A percentile compares a stretch with the other conserved stretches of the same genome.
Evolutionary conservation across 371 early-diverging fungal species (phyloP).

Genomic region (Choanephora cucurbitarum): DNA sequence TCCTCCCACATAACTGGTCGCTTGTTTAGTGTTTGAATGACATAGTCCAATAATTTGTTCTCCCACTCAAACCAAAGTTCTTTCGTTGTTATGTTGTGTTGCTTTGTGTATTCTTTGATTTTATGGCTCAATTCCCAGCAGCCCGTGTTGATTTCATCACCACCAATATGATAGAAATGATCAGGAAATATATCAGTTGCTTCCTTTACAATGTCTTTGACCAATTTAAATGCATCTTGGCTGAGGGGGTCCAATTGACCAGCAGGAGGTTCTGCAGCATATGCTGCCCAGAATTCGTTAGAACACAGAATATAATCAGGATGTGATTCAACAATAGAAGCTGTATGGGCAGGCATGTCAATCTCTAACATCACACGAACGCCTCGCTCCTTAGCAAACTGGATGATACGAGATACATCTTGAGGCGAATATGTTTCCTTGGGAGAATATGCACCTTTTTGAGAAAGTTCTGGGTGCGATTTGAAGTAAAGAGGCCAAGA

Average conservation of each 20-base stretch:
- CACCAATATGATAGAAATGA: constrained; percentile 70
- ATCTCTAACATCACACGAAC: constrained; percentile 80
- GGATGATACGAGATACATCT: constrained; percentile 61
- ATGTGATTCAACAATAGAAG: constrained; percentile 41
- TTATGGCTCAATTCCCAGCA: constrained; percentile 58
- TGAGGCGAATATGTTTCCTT: constrained; percentile 58
- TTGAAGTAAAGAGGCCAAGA: constrained; percentile 73
- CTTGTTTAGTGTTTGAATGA: constrained; percentile 12
- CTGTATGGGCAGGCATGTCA: constrained; percentile 83
- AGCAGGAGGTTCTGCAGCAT: constrained; percentile 68
- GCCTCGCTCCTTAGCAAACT: constrained; percentile 71
- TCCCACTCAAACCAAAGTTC: constrained; percentile 40
- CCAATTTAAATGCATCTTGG: constrained; percentile 53
- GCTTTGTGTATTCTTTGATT: constrained; percentile 26
- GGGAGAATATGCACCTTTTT: constrained; percentile 68
- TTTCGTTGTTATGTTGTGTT: constrained; percentile 19
- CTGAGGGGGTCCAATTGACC: constrained; percentile 76
- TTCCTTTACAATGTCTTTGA: constrained; percentile 66
- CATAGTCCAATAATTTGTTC: constrained; percentile 30
- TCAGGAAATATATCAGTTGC: constrained; percentile 65
- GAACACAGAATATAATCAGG: constrained; percentile 52
- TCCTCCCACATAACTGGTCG: constrained; percentile 34
- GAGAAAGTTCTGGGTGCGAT: constrained; percentile 62
- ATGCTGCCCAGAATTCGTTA: constrained; percentile 51
- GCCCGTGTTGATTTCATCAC: constrained; percentile 74